Percentiles rank a stretch among this genome's conserved stretches.
phyloP scores from a whole-genome alignment of 345 rosid genomes.

The Syzygium grande region DNA sequence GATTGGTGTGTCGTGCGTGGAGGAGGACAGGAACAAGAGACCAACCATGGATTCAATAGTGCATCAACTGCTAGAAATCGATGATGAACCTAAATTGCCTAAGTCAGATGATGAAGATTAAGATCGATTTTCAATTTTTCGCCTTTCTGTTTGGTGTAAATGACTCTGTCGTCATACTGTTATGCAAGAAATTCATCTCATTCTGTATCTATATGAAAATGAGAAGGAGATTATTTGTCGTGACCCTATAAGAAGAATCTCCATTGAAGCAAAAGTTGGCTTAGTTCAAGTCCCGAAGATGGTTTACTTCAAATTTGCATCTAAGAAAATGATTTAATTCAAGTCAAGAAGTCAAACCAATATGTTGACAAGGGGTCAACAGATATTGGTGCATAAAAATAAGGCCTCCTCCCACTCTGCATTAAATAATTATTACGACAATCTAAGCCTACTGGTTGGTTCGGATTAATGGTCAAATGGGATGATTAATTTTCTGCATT shows the following conservation, averaged over 20 bases:
- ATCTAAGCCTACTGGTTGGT: not conserved
- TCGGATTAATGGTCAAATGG: not conserved
- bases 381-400: not conserved
- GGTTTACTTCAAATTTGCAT: not conserved
- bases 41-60: slow-evolving; percentile 29
- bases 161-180: not conserved
- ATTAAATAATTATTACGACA: not conserved
- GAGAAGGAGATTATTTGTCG: not conserved
- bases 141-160: not conserved
- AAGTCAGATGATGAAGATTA: not conserved
- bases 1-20: slow-evolving; percentile 17
- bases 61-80: slow-evolving; percentile 11
- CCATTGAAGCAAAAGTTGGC: not conserved
- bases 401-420: not conserved
- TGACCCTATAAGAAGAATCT: not conserved
- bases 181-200: not conserved
- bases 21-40: slow-evolving; percentile 25
- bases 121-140: not conserved
- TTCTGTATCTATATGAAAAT: not conserved
- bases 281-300: not conserved
- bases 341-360: not conserved
- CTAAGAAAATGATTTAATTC: not conserved
- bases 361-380: not conserved
- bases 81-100: slow-evolving; percentile 1
- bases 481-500: not conserved